Evolutionary conservation across 192 early-diverging fungal species (phyloP).

Genomic region (Thamnidium elegans): DNA sequence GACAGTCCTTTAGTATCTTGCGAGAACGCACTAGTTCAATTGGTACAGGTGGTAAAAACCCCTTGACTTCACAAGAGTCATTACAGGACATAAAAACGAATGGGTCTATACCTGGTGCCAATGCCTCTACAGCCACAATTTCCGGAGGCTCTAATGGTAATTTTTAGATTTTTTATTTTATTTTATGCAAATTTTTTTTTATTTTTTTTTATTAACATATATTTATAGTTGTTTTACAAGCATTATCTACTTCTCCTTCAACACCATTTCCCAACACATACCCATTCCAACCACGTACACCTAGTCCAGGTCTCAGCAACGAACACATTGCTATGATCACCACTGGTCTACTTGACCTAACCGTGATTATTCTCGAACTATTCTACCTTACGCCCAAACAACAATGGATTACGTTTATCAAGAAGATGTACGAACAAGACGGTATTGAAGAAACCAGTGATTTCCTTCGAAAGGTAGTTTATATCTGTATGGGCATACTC

Average conservation of each 20-base stretch:
- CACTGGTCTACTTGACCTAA: slow-evolving; percentile 34
- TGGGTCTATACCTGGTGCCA: too few species aligned
- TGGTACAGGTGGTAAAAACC: not conserved
- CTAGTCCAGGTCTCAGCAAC: not conserved
- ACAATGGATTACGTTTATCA: slow-evolving; percentile 23
- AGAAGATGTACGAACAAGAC: slow-evolving; percentile 7
- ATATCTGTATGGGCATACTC: slow-evolving; percentile 29
- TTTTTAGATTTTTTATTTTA: too few species aligned
- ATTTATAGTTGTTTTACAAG: slow-evolving; percentile 23
- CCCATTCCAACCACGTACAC: slow-evolving; percentile 21
- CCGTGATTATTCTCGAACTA: slow-evolving; percentile 32
- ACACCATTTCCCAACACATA: slow-evolving; percentile 27
- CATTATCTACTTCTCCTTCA: slow-evolving; percentile 23
- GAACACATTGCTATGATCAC: slow-evolving; percentile 25
- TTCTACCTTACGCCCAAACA: slow-evolving; percentile 30
- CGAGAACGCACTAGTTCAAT: slow-evolving; percentile 29
- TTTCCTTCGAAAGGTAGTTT: slow-evolving; percentile 24
- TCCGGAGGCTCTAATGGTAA: too few species aligned
- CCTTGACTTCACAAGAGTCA: not conserved
- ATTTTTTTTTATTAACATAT: not conserved
- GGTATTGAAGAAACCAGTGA: slow-evolving; percentile 18
- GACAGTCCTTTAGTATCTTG: slow-evolving; percentile 23
- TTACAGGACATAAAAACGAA: not conserved
- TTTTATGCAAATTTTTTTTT: too few species aligned
- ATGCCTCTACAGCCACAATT: too few species aligned